phyloP scores from a whole-genome alignment of 768 basidiomycete species.

The Pleurotus giganteus region DNA sequence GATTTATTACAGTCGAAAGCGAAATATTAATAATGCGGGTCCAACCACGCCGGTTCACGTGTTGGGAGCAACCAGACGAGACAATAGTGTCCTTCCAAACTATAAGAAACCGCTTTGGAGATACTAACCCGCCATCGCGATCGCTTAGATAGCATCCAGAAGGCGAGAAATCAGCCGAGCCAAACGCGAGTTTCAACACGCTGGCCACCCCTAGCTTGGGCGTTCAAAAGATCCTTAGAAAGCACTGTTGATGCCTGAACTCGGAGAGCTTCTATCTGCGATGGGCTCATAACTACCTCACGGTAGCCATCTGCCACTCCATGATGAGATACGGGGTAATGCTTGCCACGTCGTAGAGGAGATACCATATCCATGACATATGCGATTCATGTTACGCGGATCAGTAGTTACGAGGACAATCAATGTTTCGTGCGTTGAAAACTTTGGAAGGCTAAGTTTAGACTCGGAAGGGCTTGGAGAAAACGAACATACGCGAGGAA shows the following conservation, averaged over 20 bases:
- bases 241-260: no score
- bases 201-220: no score
- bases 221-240: no score
- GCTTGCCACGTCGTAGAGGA: neutral
- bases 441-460: neutral
- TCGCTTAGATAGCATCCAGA: no score
- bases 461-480: neutral
- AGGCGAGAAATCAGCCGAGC: no score
- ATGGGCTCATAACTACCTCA: no score
- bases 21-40: neutral
- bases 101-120: neutral
- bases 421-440: neutral
- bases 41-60: neutral
- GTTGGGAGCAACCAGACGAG: neutral
- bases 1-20: no score
- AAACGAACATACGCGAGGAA: neutral
- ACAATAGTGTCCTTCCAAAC: neutral
- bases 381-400: neutral
- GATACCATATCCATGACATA: neutral
- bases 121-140: no score
- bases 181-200: no score
- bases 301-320: no score
- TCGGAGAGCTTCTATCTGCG: no score
- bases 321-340: conserved; percentile 1
- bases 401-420: neutral